A percentile compares a stretch with the other conserved stretches of the same genome.
Conservation (phyloP, 2,329 filamentous ascomycete species). For the Fusarium agapanthi region DNA sequence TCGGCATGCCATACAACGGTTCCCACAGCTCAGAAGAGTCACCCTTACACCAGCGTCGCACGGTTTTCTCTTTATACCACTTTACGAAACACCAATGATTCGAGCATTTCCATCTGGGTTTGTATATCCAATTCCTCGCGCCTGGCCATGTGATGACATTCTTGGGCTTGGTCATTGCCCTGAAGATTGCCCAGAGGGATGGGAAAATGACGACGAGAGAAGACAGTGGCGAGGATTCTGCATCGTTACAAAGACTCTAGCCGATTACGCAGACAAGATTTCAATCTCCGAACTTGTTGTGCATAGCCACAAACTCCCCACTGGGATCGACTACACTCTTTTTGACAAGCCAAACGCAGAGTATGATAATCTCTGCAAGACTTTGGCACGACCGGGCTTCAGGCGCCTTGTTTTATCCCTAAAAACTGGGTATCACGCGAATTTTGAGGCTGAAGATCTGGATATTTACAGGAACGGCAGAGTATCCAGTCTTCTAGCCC, state of each 20-base stretch:
- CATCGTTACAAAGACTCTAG: not conserved
- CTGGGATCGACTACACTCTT: not conserved
- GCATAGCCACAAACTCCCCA: not conserved
- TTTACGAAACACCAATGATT: constrained; percentile 7
- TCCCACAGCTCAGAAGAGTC: not conserved
- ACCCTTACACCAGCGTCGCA: not conserved
- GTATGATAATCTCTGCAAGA: not conserved
- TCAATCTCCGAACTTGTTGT: not conserved
- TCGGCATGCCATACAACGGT: not conserved
- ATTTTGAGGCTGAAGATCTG: not conserved
- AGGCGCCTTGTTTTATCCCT: not conserved
- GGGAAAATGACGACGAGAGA: not conserved
- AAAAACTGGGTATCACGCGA: not conserved
- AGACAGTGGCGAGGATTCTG: not conserved
- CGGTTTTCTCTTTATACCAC: not conserved
- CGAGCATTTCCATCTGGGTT: not conserved
- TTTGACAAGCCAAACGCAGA: not conserved
- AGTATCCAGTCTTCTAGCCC: not conserved
- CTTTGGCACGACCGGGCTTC: not conserved
- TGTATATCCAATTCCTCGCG: not conserved
- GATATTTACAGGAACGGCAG: not conserved
- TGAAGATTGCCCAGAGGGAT: not conserved
- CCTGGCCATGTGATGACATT: not conserved
- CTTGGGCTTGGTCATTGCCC: not conserved
- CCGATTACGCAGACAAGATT: not conserved